phyloP scores from a whole-genome alignment of 2,329 filamentous ascomycete species.

The Penicillium sp. region DNA sequence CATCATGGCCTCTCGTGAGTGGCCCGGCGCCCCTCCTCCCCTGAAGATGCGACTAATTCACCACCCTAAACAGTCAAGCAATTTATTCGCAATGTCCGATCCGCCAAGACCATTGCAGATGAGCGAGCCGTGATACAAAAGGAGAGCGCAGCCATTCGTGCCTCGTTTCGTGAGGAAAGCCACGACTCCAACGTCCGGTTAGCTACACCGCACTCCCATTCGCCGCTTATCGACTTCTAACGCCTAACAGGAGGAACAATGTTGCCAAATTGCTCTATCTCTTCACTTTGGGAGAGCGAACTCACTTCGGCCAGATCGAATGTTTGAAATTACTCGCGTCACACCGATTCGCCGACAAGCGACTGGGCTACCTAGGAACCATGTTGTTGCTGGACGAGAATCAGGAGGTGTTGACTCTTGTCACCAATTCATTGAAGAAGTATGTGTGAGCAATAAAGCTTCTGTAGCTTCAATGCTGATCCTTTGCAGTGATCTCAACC shows the following conservation, averaged over 20 bases:
- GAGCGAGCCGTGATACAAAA: conserved; percentile 98
- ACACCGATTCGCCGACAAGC: conserved; percentile 95
- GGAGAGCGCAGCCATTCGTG: conserved; percentile 95
- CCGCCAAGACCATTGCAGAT: conserved; percentile 97
- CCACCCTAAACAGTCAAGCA: conserved; percentile 73
- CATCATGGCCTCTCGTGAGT: conserved; percentile 59
- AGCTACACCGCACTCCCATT: conserved; percentile 29
- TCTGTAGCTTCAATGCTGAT: conserved; percentile 33
- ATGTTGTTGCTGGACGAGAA: conserved; percentile 97
- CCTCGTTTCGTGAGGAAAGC: conserved; percentile 96
- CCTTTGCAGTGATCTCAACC: conserved; percentile 75
- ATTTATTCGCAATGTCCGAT: conserved; percentile 98
- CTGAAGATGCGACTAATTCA: conserved; percentile 21
- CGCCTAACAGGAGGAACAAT: conserved; percentile 78
- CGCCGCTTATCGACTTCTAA: conserved; percentile 22
- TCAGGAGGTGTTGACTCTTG: conserved; percentile 93
- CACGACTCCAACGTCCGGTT: conserved; percentile 88
- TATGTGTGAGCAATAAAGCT: conserved; percentile 47
- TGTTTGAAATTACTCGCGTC: conserved; percentile 96
- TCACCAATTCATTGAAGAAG: conserved; percentile 98
- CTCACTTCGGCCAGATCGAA: conserved; percentile 99
- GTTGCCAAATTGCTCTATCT: conserved; percentile 97
- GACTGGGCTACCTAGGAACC: conserved; percentile 90
- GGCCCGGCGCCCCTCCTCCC: conserved; percentile 28
- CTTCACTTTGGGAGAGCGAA: conserved; percentile 94